Percentiles rank a stretch among this genome's conserved stretches.
These are phyloP conservation scores for Fimicolochytrium jonesii DNA, from an alignment of 192 early-diverging fungal genomes.

Conservation along the genomic window DNA sequence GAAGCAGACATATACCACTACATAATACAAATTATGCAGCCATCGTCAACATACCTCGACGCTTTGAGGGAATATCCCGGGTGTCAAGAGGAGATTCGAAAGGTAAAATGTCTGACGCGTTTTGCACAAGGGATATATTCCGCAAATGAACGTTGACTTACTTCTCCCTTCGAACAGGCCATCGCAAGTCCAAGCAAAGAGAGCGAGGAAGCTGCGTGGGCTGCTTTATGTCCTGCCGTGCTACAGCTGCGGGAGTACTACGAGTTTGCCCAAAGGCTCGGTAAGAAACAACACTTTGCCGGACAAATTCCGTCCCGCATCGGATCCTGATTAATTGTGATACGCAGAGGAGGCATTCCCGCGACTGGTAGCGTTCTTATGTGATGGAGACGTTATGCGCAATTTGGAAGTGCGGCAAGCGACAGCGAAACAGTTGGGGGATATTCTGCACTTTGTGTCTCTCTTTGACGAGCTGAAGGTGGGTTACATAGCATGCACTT, in stretches of 20 bases:
- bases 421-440: constrained; percentile 73
- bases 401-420: constrained; percentile 74
- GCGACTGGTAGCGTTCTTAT: constrained; percentile 39
- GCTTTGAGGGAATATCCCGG: constrained; percentile 56
- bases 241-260: constrained; percentile 74
- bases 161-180: constrained; percentile 49
- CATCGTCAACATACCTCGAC: constrained; percentile 49
- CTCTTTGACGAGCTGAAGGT: constrained; percentile 93
- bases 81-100: constrained; percentile 69
- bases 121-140: too few species aligned
- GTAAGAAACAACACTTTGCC: constrained; percentile 51
- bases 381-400: constrained; percentile 46
- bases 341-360: constrained; percentile 41
- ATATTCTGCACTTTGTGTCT: constrained; percentile 82
- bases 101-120: too few species aligned
- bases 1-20: constrained; percentile 60
- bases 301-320: too few species aligned
- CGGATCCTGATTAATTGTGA: constrained; percentile 2
- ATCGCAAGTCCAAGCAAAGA: constrained; percentile 78
- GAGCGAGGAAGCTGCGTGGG: constrained; percentile 87
- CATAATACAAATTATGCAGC: constrained; percentile 51
- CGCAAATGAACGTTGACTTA: too few species aligned
- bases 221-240: constrained; percentile 76
- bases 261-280: constrained; percentile 69
- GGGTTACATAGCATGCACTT: constrained; percentile 18